Evolutionary conservation across 2,329 filamentous ascomycete species (phyloP).

Genomic region (Teratosphaeria destructans): DNA sequence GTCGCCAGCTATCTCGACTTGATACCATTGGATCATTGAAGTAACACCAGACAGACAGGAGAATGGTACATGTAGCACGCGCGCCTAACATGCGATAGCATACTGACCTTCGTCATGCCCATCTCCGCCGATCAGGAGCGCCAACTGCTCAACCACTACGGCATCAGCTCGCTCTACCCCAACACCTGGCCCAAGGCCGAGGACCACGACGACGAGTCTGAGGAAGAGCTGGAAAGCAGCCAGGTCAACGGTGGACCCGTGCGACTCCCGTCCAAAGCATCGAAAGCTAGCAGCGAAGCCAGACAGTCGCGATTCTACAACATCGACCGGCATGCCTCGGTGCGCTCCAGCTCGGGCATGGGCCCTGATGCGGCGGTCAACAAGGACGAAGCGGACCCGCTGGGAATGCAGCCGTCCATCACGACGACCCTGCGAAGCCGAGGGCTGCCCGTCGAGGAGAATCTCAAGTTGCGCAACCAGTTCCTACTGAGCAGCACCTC

Average conservation of each 20-base stretch:
- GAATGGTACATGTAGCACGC: neutral
- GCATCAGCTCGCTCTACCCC: slow-evolving; percentile 67
- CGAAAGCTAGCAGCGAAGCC: slow-evolving; percentile 55
- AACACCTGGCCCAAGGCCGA: slow-evolving; percentile 68
- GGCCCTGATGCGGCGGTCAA: slow-evolving; percentile 70
- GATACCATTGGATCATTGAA: neutral
- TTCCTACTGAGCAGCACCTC: slow-evolving; percentile 93
- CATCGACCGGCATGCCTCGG: slow-evolving; percentile 64
- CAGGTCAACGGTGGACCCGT: slow-evolving; percentile 2
- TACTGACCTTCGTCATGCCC: slow-evolving; percentile 19
- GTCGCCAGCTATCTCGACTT: neutral
- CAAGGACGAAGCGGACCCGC: slow-evolving; percentile 82
- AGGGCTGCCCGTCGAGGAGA: slow-evolving; percentile 75
- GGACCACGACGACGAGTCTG: slow-evolving; percentile 34
- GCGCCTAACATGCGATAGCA: neutral
- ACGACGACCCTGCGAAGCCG: slow-evolving; percentile 66
- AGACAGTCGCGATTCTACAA: slow-evolving; percentile 31
- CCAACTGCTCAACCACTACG: slow-evolving; percentile 79
- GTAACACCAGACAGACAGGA: neutral
- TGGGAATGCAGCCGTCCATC: slow-evolving; percentile 82
- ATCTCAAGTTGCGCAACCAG: slow-evolving; percentile 61
- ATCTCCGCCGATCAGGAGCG: slow-evolving; percentile 61
- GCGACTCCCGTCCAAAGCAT: slow-evolving; percentile 52
- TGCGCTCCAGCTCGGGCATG: slow-evolving; percentile 44
- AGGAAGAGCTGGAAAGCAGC: slow-evolving; percentile 14